Evolutionary conservation across 2,329 filamentous ascomycete genomes (phyloP), one percentile per base, ranked within the genome.

Genomic region (Dothideomycetes sp.): DNA sequence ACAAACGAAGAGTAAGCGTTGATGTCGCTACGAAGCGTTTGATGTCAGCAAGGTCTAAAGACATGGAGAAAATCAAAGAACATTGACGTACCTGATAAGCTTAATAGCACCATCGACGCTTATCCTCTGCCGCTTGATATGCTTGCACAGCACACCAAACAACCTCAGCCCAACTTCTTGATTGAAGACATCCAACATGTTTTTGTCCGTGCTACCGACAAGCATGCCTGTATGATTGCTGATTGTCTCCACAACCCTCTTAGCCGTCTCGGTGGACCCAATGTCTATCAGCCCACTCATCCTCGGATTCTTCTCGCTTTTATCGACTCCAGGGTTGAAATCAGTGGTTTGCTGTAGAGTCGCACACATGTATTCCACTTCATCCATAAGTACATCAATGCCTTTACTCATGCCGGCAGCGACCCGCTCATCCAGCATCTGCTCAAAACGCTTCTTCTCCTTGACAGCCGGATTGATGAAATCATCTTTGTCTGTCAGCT

Each of bases 391-490:
- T 42, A 95, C 91, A 55, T 98, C 89, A 47, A 98, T 96, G 47
- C 91, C 91, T 65, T 94, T 95, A 62, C 95, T 95, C 46, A 98
- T 68, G 1, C 93, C 93, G 7, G 89, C 87, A 3, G 91, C 91
- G 5, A 98, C 91, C 44, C 85, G 84, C 62, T 96, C 91, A 55
- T 98, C 91, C 2, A 98, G 79, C 83, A 95, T 94, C 57, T 95
- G 88, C 68, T 98, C 91, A 53, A 96, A 98, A 49, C 85, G 87
- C 66, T 95, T 96, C 75, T 98, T 98, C 48, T 91, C 88, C 51
- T 95, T 81, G 22, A 84, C 83, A 0, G 88, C 85, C 15, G 87
- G 83, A 54, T 94, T 86, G 35, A 98, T 70, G 54, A 98, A 98
- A 62, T 98, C 91, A 56, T 94, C 93, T 32, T 84, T 79, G 56